Evolutionary conservation across 192 early-diverging fungal species (phyloP).

Genomic region (Coemansia sp.): DNA sequence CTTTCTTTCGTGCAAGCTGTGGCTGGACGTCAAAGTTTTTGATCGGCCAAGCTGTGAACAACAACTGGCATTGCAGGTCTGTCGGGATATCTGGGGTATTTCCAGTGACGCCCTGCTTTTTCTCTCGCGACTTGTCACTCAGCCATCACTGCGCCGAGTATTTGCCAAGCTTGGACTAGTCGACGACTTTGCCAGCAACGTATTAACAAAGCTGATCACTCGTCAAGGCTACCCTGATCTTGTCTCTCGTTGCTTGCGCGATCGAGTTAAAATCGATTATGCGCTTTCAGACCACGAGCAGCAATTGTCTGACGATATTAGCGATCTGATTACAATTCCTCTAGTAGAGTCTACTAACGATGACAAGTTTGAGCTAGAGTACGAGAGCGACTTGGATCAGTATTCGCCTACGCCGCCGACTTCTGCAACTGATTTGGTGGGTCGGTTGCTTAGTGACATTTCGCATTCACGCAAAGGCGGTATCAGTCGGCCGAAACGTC

Average conservation of each 20-base stretch:
- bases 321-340: constrained; percentile 11
- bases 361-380: background rate
- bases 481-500: background rate
- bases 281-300: background rate
- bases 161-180: constrained; percentile 21
- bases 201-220: constrained; percentile 5
- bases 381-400: background rate
- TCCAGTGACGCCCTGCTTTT: constrained; percentile 28
- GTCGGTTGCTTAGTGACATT: constrained; percentile 22
- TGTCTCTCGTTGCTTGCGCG: background rate
- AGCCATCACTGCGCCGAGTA: constrained; percentile 4
- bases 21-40: constrained; percentile 16
- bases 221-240: background rate
- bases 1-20: constrained; percentile 34
- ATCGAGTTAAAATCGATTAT: background rate
- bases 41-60: background rate
- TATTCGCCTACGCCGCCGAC: background rate
- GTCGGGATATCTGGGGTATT: constrained; percentile 42
- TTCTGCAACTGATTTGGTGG: constrained; percentile 9
- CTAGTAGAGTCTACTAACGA: background rate
- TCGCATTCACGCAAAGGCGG: constrained; percentile 6
- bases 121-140: constrained; percentile 20
- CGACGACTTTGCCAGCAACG: constrained; percentile 5
- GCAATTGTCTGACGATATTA: background rate
- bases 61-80: background rate